Percentiles rank a stretch among this genome's conserved stretches.
Conservation (phyloP, 169 alveolate genomes). For the Plasmodium gonderi region DNA sequence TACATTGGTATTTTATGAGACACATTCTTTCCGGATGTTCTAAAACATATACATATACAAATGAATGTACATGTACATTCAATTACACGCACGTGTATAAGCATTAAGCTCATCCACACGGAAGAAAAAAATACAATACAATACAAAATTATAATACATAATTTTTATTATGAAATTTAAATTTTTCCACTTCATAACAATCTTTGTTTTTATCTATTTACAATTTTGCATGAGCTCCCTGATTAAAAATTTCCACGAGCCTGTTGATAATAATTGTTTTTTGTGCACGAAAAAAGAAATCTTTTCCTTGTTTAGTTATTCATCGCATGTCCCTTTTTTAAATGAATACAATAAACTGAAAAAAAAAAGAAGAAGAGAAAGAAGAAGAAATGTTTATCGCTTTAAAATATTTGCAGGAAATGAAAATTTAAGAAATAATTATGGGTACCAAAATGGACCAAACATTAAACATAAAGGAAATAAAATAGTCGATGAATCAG, state of each 20-base stretch:
- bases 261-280: background rate
- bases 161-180: conserved; percentile 39
- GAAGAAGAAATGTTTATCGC: too few species aligned
- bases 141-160: conserved; percentile 5
- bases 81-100: background rate
- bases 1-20: background rate
- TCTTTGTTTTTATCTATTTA: background rate
- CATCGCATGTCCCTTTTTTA: conserved; percentile 2
- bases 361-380: too few species aligned
- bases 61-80: background rate
- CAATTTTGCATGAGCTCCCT: conserved; percentile 15
- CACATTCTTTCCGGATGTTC: background rate
- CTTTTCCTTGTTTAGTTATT: background rate
- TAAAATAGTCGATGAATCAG: background rate
- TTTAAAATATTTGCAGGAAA: background rate
- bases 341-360: background rate
- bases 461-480: background rate
- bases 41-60: background rate
- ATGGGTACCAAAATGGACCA: background rate
- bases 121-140: background rate
- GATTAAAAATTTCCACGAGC: background rate
- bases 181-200: background rate
- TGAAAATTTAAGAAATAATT: background rate
- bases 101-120: background rate
- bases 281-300: background rate